A percentile compares a stretch with the other conserved stretches of the same genome.
Evolutionary conservation across 2,329 filamentous ascomycete species (phyloP).

Genomic region (Cladosporium velox): DNA sequence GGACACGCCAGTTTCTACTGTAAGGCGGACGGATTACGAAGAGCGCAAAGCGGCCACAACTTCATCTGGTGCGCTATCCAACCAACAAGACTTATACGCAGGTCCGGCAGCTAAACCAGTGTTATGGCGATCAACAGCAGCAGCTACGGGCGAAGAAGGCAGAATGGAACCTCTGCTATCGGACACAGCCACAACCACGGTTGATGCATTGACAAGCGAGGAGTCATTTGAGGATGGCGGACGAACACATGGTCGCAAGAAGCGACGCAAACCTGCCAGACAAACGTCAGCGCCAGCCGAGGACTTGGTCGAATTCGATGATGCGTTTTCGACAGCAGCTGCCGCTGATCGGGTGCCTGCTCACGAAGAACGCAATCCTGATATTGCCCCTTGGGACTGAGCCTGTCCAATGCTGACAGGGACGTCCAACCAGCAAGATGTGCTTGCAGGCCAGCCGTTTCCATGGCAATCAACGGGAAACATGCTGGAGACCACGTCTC

Average conservation of each 20-base stretch:
- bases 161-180: too few relatives aligned
- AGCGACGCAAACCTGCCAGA: not conserved
- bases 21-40: not conserved
- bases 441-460: too few relatives aligned
- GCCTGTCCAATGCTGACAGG: not conserved
- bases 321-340: not conserved
- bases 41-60: not conserved
- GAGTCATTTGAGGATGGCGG: not conserved
- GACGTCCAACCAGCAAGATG: not conserved
- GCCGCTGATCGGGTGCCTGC: not conserved
- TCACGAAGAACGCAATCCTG: not conserved
- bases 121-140: not conserved
- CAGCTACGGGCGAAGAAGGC: not conserved
- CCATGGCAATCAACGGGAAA: too few relatives aligned
- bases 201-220: not conserved
- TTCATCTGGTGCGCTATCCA: not conserved
- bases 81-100: not conserved
- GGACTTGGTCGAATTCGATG: not conserved
- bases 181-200: too few relatives aligned
- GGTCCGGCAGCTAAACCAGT: not conserved
- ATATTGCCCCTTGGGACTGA: not conserved
- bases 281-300: not conserved
- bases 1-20: not conserved
- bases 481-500: too few relatives aligned
- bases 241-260: not conserved